Evolutionary conservation across 2,329 filamentous ascomycete species (phyloP), one percentile per base, ranked within the genome.

Genomic region (Monosporascus sp.): DNA sequence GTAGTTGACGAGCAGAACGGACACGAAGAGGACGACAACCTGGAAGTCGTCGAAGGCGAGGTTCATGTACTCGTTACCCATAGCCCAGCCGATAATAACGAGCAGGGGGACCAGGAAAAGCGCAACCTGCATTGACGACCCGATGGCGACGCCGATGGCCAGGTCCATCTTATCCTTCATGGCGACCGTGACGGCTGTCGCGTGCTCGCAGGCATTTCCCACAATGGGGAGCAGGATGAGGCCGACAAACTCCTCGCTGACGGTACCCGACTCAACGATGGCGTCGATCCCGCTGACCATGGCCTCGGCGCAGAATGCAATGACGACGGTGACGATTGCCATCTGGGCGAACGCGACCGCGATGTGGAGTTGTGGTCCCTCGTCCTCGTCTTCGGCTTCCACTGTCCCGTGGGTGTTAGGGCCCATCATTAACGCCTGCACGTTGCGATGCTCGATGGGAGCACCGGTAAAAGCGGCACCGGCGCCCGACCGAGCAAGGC

Each of bases 21-120:
- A 85, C 14, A 94, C 88, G 61, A 96, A 95, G 41, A 96, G 74
- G 41, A 88, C 86, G 22, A 91, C 87, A 16, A 96, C 86, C 72
- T 96, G 90, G 76, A 97, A 97, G 1, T 85, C 85, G 65, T 95
- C 90, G 67, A 96, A 94, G 68, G 87, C 87, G 5, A 96, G 79
- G 20, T 85, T 89, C 89, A 93, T 93, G 1, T 84, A 78, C 56
- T 86, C 84, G 57, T 81, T 69, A 38, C 74, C 80, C 79, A 91
- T 84, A 58, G 84, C 85, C 89, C 89, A 93, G 52, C 88, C 88
- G 37, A 92, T 82, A 38, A 92, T 80, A 53, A 91, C 86, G 35
- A 91, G 80, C 11, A 92, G 73, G 0, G 89, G 89, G 8, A 89
- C 90, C 49, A 92, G 78, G 68, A 92, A 91, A 27, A 92, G 78